A percentile compares a stretch with the other conserved stretches of the same genome.
These are phyloP conservation scores for Saturnispora bothae DNA, from an alignment of 805 yeast genomes.

Conservation along the genomic window DNA sequence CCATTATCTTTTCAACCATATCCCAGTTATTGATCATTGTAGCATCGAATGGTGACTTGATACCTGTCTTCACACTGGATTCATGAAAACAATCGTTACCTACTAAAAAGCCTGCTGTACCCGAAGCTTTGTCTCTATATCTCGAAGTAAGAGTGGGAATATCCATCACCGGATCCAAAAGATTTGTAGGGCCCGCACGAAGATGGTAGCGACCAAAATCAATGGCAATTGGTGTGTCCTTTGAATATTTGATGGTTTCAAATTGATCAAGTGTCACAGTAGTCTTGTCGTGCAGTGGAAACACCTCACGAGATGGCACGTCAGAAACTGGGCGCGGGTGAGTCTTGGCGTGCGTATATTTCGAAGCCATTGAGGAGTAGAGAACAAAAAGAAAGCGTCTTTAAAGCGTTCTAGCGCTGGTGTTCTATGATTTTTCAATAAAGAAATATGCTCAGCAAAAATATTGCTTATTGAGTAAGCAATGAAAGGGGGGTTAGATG, in stretches of 20 bases:
- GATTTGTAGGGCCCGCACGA: conserved; percentile 48
- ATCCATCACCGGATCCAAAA: conserved; percentile 40
- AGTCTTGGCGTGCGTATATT: conserved; percentile 7
- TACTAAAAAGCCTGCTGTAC: conserved; percentile 51
- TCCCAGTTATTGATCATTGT: conserved; percentile 89
- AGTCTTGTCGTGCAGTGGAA: conserved; percentile 3
- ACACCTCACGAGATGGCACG: background rate
- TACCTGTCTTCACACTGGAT: conserved; percentile 52
- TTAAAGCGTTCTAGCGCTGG: too few relatives aligned
- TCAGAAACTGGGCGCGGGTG: conserved; percentile 6
- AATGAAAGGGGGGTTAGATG: too few relatives aligned
- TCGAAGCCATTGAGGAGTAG: conserved; percentile 5
- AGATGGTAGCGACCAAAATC: conserved; percentile 68
- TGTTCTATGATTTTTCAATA: too few relatives aligned
- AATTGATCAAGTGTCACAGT: background rate
- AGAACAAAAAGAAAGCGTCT: too few relatives aligned
- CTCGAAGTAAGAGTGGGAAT: conserved; percentile 65
- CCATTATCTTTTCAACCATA: conserved; percentile 67
- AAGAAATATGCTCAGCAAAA: too few relatives aligned
- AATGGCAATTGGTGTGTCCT: conserved; percentile 69
- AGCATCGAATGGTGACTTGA: conserved; percentile 81
- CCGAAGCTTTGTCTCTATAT: conserved; percentile 68
- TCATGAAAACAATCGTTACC: conserved; percentile 80
- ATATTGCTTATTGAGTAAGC: too few relatives aligned
- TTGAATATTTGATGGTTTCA: conserved; percentile 26